Conservation (phyloP, 768 basidiomycete species). For the Tricholoma saponaceum region DNA sequence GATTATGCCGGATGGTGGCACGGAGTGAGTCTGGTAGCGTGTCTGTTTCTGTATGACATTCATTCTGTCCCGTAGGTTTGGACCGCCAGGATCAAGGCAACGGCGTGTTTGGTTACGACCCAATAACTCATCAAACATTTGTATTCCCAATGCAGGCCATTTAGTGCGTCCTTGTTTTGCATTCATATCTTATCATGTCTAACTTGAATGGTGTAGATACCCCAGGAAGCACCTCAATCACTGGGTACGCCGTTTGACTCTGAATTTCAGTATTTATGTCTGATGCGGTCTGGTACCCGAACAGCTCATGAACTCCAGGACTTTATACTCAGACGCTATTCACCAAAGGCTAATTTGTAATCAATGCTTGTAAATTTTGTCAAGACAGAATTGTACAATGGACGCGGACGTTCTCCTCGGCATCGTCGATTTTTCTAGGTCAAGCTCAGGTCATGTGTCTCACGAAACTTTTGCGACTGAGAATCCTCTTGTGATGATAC, state of each 20-base stretch:
- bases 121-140: conserved; percentile 36
- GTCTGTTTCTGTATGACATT: background rate
- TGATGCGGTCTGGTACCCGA: background rate
- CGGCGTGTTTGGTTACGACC: conserved; percentile 42
- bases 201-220: conserved; percentile 23
- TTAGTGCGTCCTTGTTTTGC: conserved; percentile 26
- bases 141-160: conserved; percentile 38
- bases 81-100: conserved; percentile 26
- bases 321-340: conserved; percentile 7
- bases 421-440: no score
- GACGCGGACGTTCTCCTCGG: no score
- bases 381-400: no score
- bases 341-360: conserved; percentile 6
- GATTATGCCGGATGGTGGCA: conserved; percentile 46
- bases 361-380: no score
- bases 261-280: background rate
- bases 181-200: background rate
- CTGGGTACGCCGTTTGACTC: conserved; percentile 19
- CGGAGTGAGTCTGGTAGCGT: conserved; percentile 25
- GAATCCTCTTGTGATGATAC: no score
- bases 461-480: no score
- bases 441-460: no score
- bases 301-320: conserved; percentile 11
- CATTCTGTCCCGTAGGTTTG: conserved; percentile 21
- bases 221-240: conserved; percentile 35